Conservation (phyloP, 2,329 filamentous ascomycete genomes). For the Diatrype stigma region DNA sequence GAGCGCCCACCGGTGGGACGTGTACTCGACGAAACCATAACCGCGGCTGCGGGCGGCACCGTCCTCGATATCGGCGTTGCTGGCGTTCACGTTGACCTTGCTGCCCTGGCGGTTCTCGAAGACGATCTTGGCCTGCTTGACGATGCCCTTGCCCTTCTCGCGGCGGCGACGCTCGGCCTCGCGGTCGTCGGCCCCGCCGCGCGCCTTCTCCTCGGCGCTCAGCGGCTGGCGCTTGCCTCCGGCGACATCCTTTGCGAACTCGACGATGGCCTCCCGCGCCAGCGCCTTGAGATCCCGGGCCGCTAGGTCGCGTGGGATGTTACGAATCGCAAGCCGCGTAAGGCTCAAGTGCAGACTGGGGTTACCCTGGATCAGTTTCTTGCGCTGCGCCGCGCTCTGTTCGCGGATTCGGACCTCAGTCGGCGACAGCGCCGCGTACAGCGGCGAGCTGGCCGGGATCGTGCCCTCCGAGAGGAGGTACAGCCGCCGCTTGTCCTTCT, state of each 20-base stretch:
- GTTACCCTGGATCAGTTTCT: conserved; percentile 86
- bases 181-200: conserved; percentile 75
- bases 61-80: too few species aligned
- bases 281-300: conserved; percentile 89
- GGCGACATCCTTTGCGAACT: conserved; percentile 88
- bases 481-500: conserved; percentile 77
- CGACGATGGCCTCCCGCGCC: conserved; percentile 87
- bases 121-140: conserved; percentile 90
- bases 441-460: conserved; percentile 69
- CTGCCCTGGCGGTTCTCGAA: conserved; percentile 83
- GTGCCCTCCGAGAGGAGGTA: conserved; percentile 86
- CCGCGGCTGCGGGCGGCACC: conserved; percentile 82
- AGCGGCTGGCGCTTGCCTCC: conserved; percentile 69
- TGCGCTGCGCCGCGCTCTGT: conserved; percentile 79
- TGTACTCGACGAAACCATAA: conserved; percentile 97
- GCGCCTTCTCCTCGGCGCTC: conserved; percentile 81
- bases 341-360: conserved; percentile 84
- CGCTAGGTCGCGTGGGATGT: conserved; percentile 77
- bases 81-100: conserved; percentile 72
- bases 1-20: conserved; percentile 85
- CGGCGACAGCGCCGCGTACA: conserved; percentile 72
- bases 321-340: conserved; percentile 85
- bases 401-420: conserved; percentile 86
- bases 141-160: conserved; percentile 76
- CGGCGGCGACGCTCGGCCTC: conserved; percentile 77